These are phyloP conservation scores for Mycena metata DNA, from an alignment of 768 basidiomycete genomes.

Conservation along the genomic window DNA sequence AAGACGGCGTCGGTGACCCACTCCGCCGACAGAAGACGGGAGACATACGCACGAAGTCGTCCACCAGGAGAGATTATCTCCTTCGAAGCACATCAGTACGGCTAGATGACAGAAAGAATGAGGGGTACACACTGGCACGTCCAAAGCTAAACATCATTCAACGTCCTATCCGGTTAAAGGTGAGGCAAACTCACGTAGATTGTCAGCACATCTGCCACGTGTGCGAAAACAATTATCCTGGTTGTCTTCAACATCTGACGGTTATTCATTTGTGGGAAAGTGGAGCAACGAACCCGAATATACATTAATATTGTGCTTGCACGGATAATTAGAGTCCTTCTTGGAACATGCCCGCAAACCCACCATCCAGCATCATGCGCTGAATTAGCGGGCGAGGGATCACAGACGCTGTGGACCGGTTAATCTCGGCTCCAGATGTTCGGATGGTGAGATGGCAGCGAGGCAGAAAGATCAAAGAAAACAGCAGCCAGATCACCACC, in stretches of 20 bases:
- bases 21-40: neutral
- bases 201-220: neutral
- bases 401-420: neutral
- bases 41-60: slow-evolving; percentile 28
- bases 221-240: neutral
- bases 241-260: neutral
- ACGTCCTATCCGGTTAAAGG: too few species aligned
- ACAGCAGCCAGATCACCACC: too few species aligned
- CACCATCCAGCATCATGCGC: neutral
- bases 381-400: neutral
- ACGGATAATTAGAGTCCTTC: neutral
- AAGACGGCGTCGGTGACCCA: too few species aligned
- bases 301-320: neutral
- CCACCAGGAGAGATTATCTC: slow-evolving; percentile 30
- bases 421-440: too few species aligned
- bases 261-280: neutral
- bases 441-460: too few species aligned
- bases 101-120: too few species aligned
- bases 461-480: too few species aligned
- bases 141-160: too few species aligned
- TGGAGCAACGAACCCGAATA: neutral
- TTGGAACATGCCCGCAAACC: neutral
- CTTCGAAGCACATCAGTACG: neutral
- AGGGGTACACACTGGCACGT: too few species aligned
- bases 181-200: neutral